Evolutionary conservation across 148 eudicot species (phyloP).

Genomic region (Gaultheria prostrata): DNA sequence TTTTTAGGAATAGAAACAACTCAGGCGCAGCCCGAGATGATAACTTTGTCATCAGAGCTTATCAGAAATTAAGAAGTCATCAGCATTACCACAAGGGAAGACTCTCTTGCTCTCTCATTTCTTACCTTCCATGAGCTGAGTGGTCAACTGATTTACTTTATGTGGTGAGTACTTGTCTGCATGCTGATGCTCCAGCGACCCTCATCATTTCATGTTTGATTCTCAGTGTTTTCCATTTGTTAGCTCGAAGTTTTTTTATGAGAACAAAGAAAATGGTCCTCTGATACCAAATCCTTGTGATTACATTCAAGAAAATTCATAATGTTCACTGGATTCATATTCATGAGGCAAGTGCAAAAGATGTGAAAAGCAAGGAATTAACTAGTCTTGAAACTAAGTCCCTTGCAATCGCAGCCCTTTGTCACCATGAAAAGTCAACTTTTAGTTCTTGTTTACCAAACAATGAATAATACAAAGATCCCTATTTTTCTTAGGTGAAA

Average conservation of each 20-base stretch:
- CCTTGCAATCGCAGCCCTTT: not conserved
- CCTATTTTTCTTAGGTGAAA: not conserved
- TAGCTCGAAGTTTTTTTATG: not conserved
- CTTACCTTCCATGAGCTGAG: not conserved
- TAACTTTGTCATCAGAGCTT: no score
- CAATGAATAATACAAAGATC: not conserved
- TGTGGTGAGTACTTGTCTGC: not conserved
- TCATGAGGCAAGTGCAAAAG: not conserved
- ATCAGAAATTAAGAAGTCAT: no score
- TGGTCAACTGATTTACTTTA: not conserved
- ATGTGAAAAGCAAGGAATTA: not conserved
- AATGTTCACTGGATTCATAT: not conserved
- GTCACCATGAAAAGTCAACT: not conserved
- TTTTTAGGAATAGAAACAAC: not conserved
- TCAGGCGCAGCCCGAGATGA: no score
- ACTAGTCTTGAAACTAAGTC: not conserved
- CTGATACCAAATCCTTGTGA: not conserved
- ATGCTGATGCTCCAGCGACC: not conserved
- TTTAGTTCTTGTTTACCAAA: not conserved
- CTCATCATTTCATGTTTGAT: not conserved
- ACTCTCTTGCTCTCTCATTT: not conserved
- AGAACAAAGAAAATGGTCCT: constrained; percentile 3
- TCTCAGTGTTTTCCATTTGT: not conserved
- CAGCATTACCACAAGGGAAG: not conserved
- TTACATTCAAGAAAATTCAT: no score